These are phyloP conservation scores for Fusarium setosum DNA, from an alignment of 2,329 filamentous ascomycete genomes.

Conservation along the genomic window DNA sequence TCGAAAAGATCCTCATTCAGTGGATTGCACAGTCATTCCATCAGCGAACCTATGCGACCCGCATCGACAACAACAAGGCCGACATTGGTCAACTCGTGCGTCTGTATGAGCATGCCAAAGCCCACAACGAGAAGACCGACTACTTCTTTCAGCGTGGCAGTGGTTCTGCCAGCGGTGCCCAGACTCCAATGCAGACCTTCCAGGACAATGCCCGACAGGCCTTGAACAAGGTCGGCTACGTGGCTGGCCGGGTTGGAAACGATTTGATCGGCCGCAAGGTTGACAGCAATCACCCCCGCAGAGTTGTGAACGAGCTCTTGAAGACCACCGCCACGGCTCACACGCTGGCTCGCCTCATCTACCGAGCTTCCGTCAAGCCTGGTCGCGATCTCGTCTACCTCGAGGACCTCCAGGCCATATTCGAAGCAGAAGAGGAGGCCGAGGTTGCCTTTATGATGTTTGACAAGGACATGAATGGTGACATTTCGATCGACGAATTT, in stretches of 20 bases:
- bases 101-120: conserved; percentile 79
- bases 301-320: conserved; percentile 84
- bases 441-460: conserved; percentile 92
- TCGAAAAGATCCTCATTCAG: conserved; percentile 94
- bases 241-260: conserved; percentile 86
- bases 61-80: conserved; percentile 93
- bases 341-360: conserved; percentile 86
- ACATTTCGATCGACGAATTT: conserved; percentile 95
- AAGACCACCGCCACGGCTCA: conserved; percentile 79
- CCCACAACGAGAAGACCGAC: conserved; percentile 69
- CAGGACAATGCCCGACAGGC: conserved; percentile 81
- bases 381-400: conserved; percentile 80
- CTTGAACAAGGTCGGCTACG: conserved; percentile 83
- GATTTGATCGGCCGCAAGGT: conserved; percentile 87
- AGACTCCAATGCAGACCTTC: conserved; percentile 80
- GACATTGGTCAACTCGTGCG: conserved; percentile 74
- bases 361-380: conserved; percentile 83
- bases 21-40: conserved; percentile 96
- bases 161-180: conserved; percentile 66
- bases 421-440: conserved; percentile 85
- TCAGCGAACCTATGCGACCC: conserved; percentile 86
- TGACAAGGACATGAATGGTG: conserved; percentile 95
- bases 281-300: conserved; percentile 81
- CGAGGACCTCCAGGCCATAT: conserved; percentile 83
- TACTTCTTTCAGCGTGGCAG: conserved; percentile 59